Percentiles rank a stretch among this genome's conserved stretches.
Conservation (phyloP, 257 asterid species). For the Primulina eburnea region DNA sequence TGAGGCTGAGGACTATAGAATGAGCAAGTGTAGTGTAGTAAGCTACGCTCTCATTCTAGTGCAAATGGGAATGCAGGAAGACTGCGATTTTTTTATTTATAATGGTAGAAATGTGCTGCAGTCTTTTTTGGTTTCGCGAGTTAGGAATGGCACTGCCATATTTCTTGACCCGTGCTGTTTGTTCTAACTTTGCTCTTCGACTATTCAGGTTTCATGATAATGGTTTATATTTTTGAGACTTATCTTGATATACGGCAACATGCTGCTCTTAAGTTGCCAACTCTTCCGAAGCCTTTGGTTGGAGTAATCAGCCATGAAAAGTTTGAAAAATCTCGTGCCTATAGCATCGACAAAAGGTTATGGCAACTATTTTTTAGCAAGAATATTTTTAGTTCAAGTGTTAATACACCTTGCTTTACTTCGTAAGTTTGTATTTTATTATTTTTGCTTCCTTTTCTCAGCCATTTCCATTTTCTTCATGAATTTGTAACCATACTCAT, state of each 20-base stretch:
- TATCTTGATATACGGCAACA: constrained; percentile 93
- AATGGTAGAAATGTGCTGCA: neutral
- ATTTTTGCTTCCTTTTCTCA: constrained; percentile 30
- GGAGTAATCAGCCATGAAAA: constrained; percentile 92
- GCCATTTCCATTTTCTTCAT: constrained; percentile 82
- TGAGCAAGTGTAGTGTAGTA: neutral
- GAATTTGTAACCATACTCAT: constrained; percentile 73
- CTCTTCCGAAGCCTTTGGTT: constrained; percentile 72
- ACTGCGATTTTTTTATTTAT: neutral
- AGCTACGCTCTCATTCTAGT: neutral
- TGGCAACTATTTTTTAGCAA: constrained; percentile 16
- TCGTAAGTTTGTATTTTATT: constrained; percentile 21
- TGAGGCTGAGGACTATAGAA: neutral
- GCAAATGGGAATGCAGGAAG: neutral
- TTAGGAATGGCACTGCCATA: neutral
- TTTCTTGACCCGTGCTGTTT: neutral
- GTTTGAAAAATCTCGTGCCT: constrained; percentile 91
- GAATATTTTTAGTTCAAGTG: constrained; percentile 9
- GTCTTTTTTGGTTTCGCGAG: neutral
- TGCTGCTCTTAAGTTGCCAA: constrained; percentile 79
- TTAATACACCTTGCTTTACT: constrained; percentile 9
- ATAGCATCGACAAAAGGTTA: constrained; percentile 94
- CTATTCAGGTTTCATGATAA: constrained; percentile 83
- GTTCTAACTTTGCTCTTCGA: constrained; percentile 18
- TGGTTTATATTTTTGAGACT: constrained; percentile 73